Conservation (phyloP, 202 grass and related monocot genomes). For the Schoenoplectus triqueter region DNA sequence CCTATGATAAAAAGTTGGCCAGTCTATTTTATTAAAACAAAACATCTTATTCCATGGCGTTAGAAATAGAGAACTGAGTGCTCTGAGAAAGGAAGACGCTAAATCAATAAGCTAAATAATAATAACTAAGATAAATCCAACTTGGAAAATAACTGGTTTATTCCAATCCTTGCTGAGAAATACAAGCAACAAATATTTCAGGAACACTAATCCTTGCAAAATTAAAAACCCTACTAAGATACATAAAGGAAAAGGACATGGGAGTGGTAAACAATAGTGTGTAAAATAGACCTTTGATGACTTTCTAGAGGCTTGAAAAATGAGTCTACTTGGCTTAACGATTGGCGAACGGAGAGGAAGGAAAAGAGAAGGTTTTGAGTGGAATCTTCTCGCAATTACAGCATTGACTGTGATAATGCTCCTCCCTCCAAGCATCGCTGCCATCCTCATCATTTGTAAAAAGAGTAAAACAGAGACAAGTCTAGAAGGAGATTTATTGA, state of each 20-base stretch:
- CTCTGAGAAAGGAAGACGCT: background rate
- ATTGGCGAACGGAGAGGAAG: conserved; percentile 35
- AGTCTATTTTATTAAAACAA: conserved; percentile 1
- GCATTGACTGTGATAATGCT: conserved; percentile 24
- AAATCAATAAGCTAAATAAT: background rate
- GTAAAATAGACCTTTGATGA: conserved; percentile 56
- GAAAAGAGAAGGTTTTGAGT: conserved; percentile 31
- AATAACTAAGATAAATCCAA: background rate
- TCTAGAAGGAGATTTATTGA: background rate
- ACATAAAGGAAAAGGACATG: too few relatives aligned
- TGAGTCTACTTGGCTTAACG: conserved; percentile 51
- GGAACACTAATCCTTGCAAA: background rate
- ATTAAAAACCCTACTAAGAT: background rate
- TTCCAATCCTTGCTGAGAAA: background rate
- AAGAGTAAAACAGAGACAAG: background rate
- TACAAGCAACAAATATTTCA: background rate
- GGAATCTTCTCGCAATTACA: conserved; percentile 15
- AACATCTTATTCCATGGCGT: background rate
- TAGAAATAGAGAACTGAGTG: background rate
- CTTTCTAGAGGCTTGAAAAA: conserved; percentile 51
- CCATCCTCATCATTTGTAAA: conserved; percentile 36
- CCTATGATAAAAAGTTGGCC: conserved; percentile 34
- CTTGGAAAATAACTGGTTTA: background rate
- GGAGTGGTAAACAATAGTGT: background rate
- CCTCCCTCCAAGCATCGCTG: conserved; percentile 34